Evolutionary conservation across 1,139 yeast genomes (phyloP).

Genomic region (Suhomyces atakaporum): DNA sequence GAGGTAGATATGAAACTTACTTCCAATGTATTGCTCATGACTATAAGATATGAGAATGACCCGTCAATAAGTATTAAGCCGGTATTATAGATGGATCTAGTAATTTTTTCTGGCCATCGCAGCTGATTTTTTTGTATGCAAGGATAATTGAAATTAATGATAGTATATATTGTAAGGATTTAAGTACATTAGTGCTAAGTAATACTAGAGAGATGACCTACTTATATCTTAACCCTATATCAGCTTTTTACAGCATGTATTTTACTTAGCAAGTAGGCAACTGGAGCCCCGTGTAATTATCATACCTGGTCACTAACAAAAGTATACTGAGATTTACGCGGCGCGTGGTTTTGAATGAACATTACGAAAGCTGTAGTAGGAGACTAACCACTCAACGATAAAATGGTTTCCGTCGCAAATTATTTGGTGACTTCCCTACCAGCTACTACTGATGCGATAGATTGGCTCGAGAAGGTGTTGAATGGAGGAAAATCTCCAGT

Average conservation of each 20-base stretch:
- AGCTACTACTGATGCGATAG: conserved; percentile 44
- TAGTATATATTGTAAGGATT: no score
- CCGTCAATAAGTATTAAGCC: neutral
- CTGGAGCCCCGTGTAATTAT: no score
- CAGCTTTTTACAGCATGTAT: no score
- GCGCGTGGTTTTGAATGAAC: conserved; percentile 7
- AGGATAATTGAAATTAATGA: neutral
- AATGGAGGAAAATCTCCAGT: conserved; percentile 46
- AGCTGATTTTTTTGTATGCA: conserved; percentile 2
- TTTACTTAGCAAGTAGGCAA: no score
- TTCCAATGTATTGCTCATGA: conserved; percentile 52
- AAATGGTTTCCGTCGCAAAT: conserved; percentile 30
- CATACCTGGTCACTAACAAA: conserved; percentile 1
- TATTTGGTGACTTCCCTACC: conserved; percentile 57
- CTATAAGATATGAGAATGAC: neutral
- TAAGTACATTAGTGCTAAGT: neutral
- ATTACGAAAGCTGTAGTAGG: conserved; percentile 3
- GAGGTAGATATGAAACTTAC: conserved; percentile 32
- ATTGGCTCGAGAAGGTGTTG: conserved; percentile 47
- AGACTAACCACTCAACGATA: conserved; percentile 13
- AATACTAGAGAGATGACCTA: no score
- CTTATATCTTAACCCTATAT: no score
- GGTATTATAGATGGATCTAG: conserved; percentile 2
- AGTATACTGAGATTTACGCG: conserved; percentile 8
- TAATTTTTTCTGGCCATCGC: conserved; percentile 16